Conservation (phyloP, 164 flowering plant species). For the Litsea cubeba region DNA sequence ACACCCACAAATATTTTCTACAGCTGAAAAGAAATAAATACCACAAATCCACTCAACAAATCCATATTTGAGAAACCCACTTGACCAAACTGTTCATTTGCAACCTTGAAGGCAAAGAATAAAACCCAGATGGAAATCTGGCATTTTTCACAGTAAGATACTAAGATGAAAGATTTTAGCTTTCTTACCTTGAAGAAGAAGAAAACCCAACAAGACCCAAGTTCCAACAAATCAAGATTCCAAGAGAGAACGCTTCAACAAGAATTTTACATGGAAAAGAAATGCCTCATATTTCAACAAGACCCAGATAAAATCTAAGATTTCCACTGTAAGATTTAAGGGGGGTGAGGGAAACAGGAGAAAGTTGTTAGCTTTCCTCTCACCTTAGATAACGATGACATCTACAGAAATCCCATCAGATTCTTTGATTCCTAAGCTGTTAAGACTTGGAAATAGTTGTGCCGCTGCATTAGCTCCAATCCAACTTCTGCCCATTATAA, state of each 20-base stretch:
- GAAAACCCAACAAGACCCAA: not conserved
- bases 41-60: not conserved
- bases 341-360: slow-evolving; percentile 6
- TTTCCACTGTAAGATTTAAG: slow-evolving; percentile 5
- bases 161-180: not conserved
- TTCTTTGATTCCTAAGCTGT: slow-evolving; percentile 12
- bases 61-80: not conserved
- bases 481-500: not conserved
- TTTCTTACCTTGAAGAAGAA: not conserved
- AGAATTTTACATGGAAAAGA: not conserved
- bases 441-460: not conserved
- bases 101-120: not conserved
- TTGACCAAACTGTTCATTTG: not conserved
- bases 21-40: not conserved
- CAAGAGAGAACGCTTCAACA: not conserved
- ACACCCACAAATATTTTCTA: not conserved
- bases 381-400: slow-evolving; percentile 5
- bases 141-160: not conserved
- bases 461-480: not conserved
- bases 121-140: slow-evolving; percentile 1
- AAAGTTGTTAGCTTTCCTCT: slow-evolving; percentile 7
- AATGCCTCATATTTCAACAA: not conserved
- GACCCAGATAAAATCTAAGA: slow-evolving; percentile 4
- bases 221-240: not conserved
- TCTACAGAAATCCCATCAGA: not conserved